Evolutionary conservation across 495 filamentous ascomycete species (phyloP), one percentile per base, ranked within the genome.

Genomic region (Tuber umbilicatum): DNA sequence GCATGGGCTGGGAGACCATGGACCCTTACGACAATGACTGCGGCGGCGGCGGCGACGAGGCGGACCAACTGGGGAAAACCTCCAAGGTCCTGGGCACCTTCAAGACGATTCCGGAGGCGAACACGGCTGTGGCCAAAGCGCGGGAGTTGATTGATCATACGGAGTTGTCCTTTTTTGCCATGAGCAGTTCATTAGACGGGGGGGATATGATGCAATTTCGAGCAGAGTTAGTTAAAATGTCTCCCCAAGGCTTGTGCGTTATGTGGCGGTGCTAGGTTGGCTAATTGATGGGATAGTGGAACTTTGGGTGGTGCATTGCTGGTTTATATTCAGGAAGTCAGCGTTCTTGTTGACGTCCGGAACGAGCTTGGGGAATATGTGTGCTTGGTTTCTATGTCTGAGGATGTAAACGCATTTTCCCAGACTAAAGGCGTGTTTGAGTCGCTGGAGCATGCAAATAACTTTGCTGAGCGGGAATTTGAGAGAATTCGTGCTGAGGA

Each of bases 331-430:
- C 55, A 64, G 27, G 27, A 64, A 64, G 7, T 7, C 55, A 64
- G 55, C 14, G 14, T 64, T 19, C 55, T 64, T 64, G 55, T 35
- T 16, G 55, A 35, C 55, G 55, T 64, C 19, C 27, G 35, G 55
- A 64, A 64, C 14, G 55, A 64, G 55, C 55, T 27, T 17, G 55
- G 55, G 55, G 55, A 64, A 35, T 64, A 64, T 64, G 55, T 64
- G 31, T 64, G 55, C 55, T 31, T 64, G 27, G 55, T 64, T 35
- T 64, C 27, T 14, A 64, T 64, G 55, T 64, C 5, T 19, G 55
- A 35, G 55, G 55, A 64, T 64, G 55, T 64, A 10, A 64, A 35
- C 5, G 55, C 55, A 0, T 19, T 31, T 64, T 64, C 55, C 35
- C 31, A 64, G 12, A 64, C 27, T 5, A 64, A 64, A 35, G 55